A percentile compares a stretch with the other conserved stretches of the same genome.
phyloP scores from a whole-genome alignment of 306 rosid species.

The Carpinus fangiana region DNA sequence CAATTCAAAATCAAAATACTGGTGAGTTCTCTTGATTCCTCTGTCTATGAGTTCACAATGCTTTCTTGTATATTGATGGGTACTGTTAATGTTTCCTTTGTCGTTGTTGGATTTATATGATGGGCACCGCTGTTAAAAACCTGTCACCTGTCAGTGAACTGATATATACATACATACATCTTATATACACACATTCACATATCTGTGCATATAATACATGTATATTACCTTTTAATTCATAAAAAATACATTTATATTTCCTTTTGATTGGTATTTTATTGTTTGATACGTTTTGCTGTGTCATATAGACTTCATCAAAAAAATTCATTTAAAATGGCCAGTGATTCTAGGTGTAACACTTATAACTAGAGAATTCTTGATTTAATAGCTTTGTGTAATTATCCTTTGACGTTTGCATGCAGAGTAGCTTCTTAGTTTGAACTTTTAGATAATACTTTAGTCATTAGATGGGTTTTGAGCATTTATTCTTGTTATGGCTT shows the following conservation, averaged over 20 bases:
- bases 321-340: background rate
- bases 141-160: background rate
- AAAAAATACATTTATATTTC: background rate
- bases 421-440: background rate
- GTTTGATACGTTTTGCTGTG: background rate
- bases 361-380: background rate
- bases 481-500: background rate
- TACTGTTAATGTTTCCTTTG: background rate
- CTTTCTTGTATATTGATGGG: conserved; percentile 3
- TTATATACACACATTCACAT: background rate
- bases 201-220: background rate
- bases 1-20: conserved; percentile 71
- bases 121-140: background rate
- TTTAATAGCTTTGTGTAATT: background rate
- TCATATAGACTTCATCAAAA: background rate
- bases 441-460: background rate
- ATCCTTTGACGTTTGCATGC: background rate
- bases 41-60: conserved; percentile 15
- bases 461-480: background rate
- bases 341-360: background rate
- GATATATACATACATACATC: background rate
- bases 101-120: background rate
- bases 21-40: conserved; percentile 44
- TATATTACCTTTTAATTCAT: background rate
- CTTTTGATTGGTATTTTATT: background rate